phyloP scores from a whole-genome alignment of 495 filamentous ascomycete genomes.

The Penicilliopsis zonata region DNA sequence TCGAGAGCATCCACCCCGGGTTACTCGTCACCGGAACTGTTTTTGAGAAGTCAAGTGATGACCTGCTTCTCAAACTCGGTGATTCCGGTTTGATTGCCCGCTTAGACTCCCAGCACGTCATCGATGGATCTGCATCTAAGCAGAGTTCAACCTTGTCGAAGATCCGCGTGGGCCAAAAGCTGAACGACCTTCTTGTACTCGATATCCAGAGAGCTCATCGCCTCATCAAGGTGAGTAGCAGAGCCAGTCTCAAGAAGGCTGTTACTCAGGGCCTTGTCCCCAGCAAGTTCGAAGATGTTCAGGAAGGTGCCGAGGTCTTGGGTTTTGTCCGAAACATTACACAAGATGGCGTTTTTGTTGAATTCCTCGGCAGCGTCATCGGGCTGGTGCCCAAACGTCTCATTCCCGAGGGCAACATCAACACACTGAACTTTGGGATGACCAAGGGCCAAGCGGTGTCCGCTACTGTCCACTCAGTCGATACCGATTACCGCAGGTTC shows the following conservation, averaged over 20 bases:
- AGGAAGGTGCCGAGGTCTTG: slow-evolving; percentile 51
- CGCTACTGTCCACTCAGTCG: slow-evolving; percentile 56
- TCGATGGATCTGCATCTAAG: slow-evolving; percentile 69
- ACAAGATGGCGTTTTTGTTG: slow-evolving; percentile 63
- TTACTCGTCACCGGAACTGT: slow-evolving; percentile 64
- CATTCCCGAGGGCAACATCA: slow-evolving; percentile 50
- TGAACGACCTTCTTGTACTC: slow-evolving; percentile 74
- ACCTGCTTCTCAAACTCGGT: slow-evolving; percentile 63
- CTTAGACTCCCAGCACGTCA: slow-evolving; percentile 63
- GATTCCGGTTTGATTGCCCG: slow-evolving; percentile 61
- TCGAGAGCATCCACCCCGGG: slow-evolving; percentile 59
- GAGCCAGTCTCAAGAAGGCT: slow-evolving; percentile 69
- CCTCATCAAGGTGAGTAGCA: slow-evolving; percentile 63
- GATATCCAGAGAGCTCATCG: slow-evolving; percentile 63
- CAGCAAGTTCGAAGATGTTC: slow-evolving; percentile 52
- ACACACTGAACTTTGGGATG: slow-evolving; percentile 65
- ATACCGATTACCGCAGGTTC: slow-evolving; percentile 46
- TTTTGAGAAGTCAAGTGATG: slow-evolving; percentile 72
- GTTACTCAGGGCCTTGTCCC: slow-evolving; percentile 53
- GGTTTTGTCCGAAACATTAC: slow-evolving; percentile 85
- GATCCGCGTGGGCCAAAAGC: slow-evolving; percentile 66
- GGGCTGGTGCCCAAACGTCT: slow-evolving; percentile 69
- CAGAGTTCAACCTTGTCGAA: slow-evolving; percentile 60
- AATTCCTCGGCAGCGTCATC: slow-evolving; percentile 65
- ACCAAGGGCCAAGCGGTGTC: slow-evolving; percentile 57